Percentiles rank a stretch among this genome's conserved stretches.
Evolutionary conservation across 768 basidiomycete species (phyloP).

Genomic region (Tylopilus sp.): DNA sequence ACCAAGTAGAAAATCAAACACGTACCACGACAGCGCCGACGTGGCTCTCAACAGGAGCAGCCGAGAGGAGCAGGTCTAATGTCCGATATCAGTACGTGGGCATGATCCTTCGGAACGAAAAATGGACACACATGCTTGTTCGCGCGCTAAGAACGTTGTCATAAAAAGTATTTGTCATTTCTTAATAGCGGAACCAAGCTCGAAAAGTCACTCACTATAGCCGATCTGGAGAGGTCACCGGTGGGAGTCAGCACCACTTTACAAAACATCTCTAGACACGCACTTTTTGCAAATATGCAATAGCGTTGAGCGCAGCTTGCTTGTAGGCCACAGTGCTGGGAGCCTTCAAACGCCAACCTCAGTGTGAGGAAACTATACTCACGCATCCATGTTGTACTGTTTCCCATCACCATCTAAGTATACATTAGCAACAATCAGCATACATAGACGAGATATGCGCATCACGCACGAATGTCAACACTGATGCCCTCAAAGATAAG

Average conservation of each 20-base stretch:
- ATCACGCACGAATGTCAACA: constrained; percentile 58
- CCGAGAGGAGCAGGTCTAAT: constrained; percentile 61
- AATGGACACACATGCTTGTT: constrained; percentile 59
- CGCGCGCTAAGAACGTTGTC: constrained; percentile 47
- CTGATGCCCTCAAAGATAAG: constrained; percentile 74
- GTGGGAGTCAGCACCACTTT: constrained; percentile 2
- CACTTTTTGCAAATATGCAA: constrained; percentile 69
- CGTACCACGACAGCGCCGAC: constrained; percentile 67
- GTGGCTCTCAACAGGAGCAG: constrained; percentile 68
- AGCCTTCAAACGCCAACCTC: not conserved
- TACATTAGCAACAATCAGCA: constrained; percentile 1
- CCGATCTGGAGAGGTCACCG: constrained; percentile 49
- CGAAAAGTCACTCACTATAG: constrained; percentile 50
- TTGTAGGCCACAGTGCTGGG: constrained; percentile 71
- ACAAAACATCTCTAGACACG: not conserved
- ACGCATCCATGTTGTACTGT: constrained; percentile 51
- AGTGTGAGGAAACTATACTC: not conserved
- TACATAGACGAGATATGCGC: not conserved
- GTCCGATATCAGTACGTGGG: not conserved
- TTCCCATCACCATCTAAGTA: constrained; percentile 43
- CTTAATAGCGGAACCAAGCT: not conserved
- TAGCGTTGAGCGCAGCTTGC: constrained; percentile 74
- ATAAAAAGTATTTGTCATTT: not conserved
- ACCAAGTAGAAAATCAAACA: constrained; percentile 6
- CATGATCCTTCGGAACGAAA: not conserved